Conservation (phyloP, 2,329 filamentous ascomycete species). For the Ascochyta clinopodiicola region DNA sequence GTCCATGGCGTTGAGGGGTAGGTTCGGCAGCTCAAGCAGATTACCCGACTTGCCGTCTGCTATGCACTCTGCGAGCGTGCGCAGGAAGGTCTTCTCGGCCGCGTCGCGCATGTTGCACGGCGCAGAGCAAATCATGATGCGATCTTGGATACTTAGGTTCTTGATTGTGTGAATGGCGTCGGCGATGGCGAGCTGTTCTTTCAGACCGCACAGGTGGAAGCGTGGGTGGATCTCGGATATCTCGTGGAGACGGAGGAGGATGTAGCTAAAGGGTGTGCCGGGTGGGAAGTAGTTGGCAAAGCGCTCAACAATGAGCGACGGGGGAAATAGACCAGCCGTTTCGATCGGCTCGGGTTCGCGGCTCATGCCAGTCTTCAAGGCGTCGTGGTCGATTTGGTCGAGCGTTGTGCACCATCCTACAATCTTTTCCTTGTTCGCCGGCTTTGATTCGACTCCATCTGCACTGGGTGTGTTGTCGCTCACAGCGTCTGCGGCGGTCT, state of each 20-base stretch:
- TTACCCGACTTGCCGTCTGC: slow-evolving; percentile 70
- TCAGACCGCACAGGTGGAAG: slow-evolving; percentile 74
- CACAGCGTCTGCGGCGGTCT: slow-evolving; percentile 68
- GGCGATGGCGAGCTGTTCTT: slow-evolving; percentile 69
- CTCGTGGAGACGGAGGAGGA: slow-evolving; percentile 77
- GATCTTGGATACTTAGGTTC: slow-evolving; percentile 72
- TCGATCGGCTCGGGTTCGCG: slow-evolving; percentile 69
- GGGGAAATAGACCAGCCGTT: slow-evolving; percentile 77
- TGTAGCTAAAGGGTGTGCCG: slow-evolving; percentile 80
- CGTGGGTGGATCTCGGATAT: slow-evolving; percentile 67
- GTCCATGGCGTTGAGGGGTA: slow-evolving; percentile 79
- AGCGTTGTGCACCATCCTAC: slow-evolving; percentile 82
- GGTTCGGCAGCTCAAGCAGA: slow-evolving; percentile 71
- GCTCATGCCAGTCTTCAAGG: slow-evolving; percentile 68
- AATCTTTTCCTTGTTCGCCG: slow-evolving; percentile 27
- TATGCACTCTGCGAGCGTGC: slow-evolving; percentile 72
- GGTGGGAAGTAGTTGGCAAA: slow-evolving; percentile 84
- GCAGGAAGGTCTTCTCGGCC: slow-evolving; percentile 58
- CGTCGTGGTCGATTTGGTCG: slow-evolving; percentile 70
- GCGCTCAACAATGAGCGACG: slow-evolving; percentile 71
- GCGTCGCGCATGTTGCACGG: slow-evolving; percentile 67
- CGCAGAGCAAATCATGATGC: slow-evolving; percentile 75
- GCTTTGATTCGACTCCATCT: slow-evolving; percentile 13
- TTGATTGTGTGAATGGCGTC: slow-evolving; percentile 76
- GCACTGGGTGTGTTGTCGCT: slow-evolving; percentile 27